A percentile compares a stretch with the other conserved stretches of the same genome.
Evolutionary conservation across 805 yeast genomes (phyloP).

Genomic region (Tetrapisispora iriomotensis): DNA sequence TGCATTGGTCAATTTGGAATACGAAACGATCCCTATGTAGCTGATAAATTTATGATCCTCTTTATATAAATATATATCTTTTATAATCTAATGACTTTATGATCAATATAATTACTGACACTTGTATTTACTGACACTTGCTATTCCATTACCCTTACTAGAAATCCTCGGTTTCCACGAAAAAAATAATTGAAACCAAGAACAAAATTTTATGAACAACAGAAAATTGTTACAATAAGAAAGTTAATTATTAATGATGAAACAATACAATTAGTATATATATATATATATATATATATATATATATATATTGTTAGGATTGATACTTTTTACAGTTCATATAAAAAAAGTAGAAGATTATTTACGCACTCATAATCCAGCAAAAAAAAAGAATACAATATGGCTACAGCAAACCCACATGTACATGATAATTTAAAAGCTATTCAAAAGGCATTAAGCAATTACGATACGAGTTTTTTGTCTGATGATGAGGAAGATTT

Average conservation of each 20-base stretch:
- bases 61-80: not conserved
- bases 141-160: not conserved
- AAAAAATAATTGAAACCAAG: too few relatives aligned
- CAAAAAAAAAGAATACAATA: slow-evolving; percentile 1
- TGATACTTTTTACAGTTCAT: too few relatives aligned
- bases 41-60: not conserved
- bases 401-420: slow-evolving; percentile 19
- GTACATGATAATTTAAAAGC: slow-evolving; percentile 25
- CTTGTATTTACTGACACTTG: not conserved
- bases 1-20: slow-evolving; percentile 59
- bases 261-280: too few relatives aligned
- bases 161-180: not conserved
- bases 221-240: too few relatives aligned
- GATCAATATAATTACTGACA: too few relatives aligned
- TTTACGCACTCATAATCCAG: not conserved
- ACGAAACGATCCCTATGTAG: slow-evolving; percentile 40
- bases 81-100: not conserved
- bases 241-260: too few relatives aligned
- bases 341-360: too few relatives aligned
- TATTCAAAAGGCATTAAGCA: slow-evolving; percentile 24
- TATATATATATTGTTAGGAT: too few relatives aligned
- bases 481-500: slow-evolving; percentile 31
- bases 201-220: too few relatives aligned
- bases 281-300: too few relatives aligned
- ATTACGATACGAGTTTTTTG: slow-evolving; percentile 26